Evolutionary conservation across 805 yeast genomes (phyloP), one percentile per base, ranked within the genome.

Genomic region (Kazachstania bromeliacearum): DNA sequence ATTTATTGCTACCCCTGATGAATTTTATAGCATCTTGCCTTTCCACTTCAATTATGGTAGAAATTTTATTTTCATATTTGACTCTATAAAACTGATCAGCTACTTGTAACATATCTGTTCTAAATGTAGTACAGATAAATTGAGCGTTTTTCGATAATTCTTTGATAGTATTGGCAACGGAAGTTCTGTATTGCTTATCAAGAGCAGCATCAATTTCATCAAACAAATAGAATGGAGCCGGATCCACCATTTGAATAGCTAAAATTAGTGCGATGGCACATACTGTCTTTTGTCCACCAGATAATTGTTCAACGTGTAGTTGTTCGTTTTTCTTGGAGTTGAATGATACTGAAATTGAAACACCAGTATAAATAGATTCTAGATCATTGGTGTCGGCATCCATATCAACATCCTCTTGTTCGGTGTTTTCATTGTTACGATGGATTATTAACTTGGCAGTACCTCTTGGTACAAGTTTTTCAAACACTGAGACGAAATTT

Each of bases 181-280:
- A 75, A 0, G 83, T 72, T 50, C 98, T 72, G 53, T 88, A 89
- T 51, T 84, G 95, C 2, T 94, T 75, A 60, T 92, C 98, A 43
- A 92, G 67, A 48, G 89, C 92, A 4, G 97, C 96, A 62, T 92
- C 98, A 40, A 92, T 81, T 63, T 92, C 98, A 60, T 92, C 98
- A 59, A 92, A 89, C 32, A 92, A 61, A 55, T 92, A 92, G 57
- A 92, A 92, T 33, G 97, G 96, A 7, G 96, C 96, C 8, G 97
- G 97, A 48, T 92, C 97, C 45, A 94, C 85, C 52, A 73, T 77
- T 63, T 92, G 98, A 41, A 89, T 85, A 4, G 98, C 96, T 39
- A 92, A 68, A 45, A 92, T 88, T 34, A 92, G 70, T 0, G 97
- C 88, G 47, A 92, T 77, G 1, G 98, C 97, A 66, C 97, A 88